Evolutionary conservation across 2,329 filamentous ascomycete genomes (phyloP).

Genomic region (Lasiodiplodia sp.): DNA sequence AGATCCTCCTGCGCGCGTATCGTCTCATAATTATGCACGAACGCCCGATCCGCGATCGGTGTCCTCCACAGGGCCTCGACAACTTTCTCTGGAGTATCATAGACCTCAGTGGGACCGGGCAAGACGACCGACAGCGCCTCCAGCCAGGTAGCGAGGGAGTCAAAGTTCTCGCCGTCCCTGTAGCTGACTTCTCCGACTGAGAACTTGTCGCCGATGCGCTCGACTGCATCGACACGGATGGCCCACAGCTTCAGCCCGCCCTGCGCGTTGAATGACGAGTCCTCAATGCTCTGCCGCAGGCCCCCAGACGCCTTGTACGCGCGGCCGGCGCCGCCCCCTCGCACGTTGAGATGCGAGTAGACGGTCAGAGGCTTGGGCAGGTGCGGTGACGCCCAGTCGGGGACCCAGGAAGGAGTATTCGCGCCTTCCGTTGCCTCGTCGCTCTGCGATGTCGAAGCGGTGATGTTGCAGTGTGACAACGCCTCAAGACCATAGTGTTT

Average conservation of each 20-base stretch:
- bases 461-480: slow-evolving; percentile 9
- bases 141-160: slow-evolving; percentile 1
- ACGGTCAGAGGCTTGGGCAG: slow-evolving; percentile 12
- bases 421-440: background rate
- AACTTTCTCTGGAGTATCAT: background rate
- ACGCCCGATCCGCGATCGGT: slow-evolving; percentile 8
- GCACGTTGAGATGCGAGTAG: slow-evolving; percentile 4
- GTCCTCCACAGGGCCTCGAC: slow-evolving; percentile 6
- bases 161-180: background rate
- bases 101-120: background rate
- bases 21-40: slow-evolving; percentile 10
- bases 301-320: slow-evolving; percentile 7
- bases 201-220: background rate
- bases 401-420: slow-evolving; percentile 13
- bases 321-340: background rate
- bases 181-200: background rate
- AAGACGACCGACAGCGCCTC: background rate
- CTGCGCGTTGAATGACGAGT: background rate
- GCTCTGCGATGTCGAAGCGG: background rate
- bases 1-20: background rate
- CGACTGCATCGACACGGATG: background rate
- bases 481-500: slow-evolving; percentile 11
- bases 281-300: background rate
- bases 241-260: slow-evolving; percentile 3
- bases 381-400: slow-evolving; percentile 16